Percentiles rank a stretch among this genome's conserved stretches.
These are phyloP conservation scores for Wilhelminamyces savonicus DNA, from an alignment of 805 yeast genomes.

Conservation along the genomic window DNA sequence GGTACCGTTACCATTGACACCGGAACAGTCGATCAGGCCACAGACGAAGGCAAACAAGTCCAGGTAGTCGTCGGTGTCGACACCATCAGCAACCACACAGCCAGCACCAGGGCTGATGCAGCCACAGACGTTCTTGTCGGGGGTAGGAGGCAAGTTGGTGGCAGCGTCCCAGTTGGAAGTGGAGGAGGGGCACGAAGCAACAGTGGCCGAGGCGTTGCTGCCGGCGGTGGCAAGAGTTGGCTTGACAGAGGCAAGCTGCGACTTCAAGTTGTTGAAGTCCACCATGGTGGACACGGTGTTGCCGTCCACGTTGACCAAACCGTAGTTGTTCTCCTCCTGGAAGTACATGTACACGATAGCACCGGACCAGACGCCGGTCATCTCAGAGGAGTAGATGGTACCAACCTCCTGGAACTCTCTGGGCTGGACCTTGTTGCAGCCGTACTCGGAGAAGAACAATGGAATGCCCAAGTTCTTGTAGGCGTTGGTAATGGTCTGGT, in stretches of 20 bases:
- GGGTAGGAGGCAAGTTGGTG: slow-evolving; percentile 38
- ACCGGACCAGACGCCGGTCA: slow-evolving; percentile 87
- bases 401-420: slow-evolving; percentile 69
- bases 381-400: slow-evolving; percentile 54
- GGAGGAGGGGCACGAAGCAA: slow-evolving; percentile 30
- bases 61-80: slow-evolving; percentile 24
- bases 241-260: slow-evolving; percentile 4
- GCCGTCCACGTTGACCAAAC: slow-evolving; percentile 54
- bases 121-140: slow-evolving; percentile 29
- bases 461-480: slow-evolving; percentile 66
- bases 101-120: slow-evolving; percentile 27
- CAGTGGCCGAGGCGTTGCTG: slow-evolving; percentile 17
- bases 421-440: slow-evolving; percentile 67
- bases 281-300: slow-evolving; percentile 46
- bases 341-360: slow-evolving; percentile 86
- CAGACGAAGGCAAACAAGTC: slow-evolving; percentile 31
- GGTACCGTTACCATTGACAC: slow-evolving; percentile 32
- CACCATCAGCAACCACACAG: slow-evolving; percentile 28
- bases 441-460: slow-evolving; percentile 76
- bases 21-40: slow-evolving; percentile 28
- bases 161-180: slow-evolving; percentile 32
- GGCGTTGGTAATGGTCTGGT: slow-evolving; percentile 55
- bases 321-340: slow-evolving; percentile 69
- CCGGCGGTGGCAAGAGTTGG: slow-evolving; percentile 17
- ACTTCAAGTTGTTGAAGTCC: slow-evolving; percentile 47